Percentiles rank a stretch among this genome's conserved stretches.
Evolutionary conservation across 2,329 filamentous ascomycete species (phyloP).

Genomic region (Trichoderma atrobrunneum): DNA sequence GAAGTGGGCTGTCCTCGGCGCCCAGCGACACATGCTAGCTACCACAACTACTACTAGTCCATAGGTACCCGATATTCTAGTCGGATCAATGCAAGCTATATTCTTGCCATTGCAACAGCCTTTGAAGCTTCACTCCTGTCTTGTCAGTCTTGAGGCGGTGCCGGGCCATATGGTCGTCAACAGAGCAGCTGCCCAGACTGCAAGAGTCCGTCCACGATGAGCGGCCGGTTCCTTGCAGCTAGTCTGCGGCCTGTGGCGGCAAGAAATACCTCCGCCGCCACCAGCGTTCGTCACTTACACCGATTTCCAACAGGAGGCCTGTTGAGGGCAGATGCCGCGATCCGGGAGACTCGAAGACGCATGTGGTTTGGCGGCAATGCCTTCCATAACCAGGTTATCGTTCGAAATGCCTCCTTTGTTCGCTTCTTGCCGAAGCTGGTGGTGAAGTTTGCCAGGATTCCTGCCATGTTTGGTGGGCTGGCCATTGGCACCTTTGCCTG

Average conservation of each 20-base stretch:
- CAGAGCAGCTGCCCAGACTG: conserved; percentile 13
- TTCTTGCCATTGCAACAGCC: background rate
- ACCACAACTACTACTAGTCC: background rate
- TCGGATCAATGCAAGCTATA: background rate
- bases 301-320: conserved; percentile 66
- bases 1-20: background rate
- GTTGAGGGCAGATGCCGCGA: conserved; percentile 61
- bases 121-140: background rate
- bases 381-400: conserved; percentile 74
- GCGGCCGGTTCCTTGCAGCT: conserved; percentile 56
- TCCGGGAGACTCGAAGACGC: conserved; percentile 59
- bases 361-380: conserved; percentile 78
- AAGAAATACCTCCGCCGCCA: conserved; percentile 44
- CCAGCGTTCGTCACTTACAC: conserved; percentile 60
- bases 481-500: conserved; percentile 86
- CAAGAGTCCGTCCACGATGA: conserved; percentile 31
- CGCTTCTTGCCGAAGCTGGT: conserved; percentile 78
- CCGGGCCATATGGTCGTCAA: conserved; percentile 18
- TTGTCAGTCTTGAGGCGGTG: background rate
- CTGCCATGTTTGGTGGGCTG: conserved; percentile 86
- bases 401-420: conserved; percentile 62
- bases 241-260: conserved; percentile 66
- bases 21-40: background rate
- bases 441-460: conserved; percentile 83
- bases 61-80: background rate